phyloP scores from a whole-genome alignment of 345 rosid genomes.

The Limnanthes douglasii region DNA sequence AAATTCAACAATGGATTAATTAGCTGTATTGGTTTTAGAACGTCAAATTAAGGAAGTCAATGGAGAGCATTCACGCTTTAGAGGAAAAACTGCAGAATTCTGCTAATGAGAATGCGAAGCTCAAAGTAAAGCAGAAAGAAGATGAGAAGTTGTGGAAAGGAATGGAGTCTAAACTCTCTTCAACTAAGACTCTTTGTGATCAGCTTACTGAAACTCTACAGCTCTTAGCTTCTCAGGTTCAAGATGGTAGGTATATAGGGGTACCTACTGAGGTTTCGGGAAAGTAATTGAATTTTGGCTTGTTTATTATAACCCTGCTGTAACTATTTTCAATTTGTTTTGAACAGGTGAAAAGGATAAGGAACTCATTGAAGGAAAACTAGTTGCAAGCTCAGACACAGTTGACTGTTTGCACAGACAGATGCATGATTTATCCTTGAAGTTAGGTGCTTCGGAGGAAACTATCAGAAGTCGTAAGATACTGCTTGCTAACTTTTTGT shows the following conservation, averaged over 20 bases:
- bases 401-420: constrained; percentile 13
- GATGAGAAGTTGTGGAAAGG: constrained; percentile 95
- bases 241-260: constrained; percentile 42
- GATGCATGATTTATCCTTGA: constrained; percentile 9
- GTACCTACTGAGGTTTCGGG: not conserved
- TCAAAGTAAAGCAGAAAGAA: constrained; percentile 76
- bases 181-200: constrained; percentile 66
- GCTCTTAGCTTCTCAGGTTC: constrained; percentile 62
- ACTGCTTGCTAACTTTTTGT: constrained; percentile 1
- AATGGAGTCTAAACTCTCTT: constrained; percentile 69
- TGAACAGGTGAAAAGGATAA: constrained; percentile 49
- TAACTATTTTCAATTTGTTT: constrained; percentile 11
- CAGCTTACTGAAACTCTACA: constrained; percentile 81
- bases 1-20: constrained; percentile 5
- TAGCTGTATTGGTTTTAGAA: constrained; percentile 26
- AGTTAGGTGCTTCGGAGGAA: constrained; percentile 31
- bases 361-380: constrained; percentile 7
- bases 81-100: constrained; percentile 87
- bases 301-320: constrained; percentile 1
- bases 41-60: constrained; percentile 62
- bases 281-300: not conserved
- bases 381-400: constrained; percentile 9
- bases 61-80: constrained; percentile 35
- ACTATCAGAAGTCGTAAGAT: constrained; percentile 39
- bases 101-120: constrained; percentile 80